Base-by-base conservation (phyloP, 345 rosid species). In the Aethionema arabicum region DNA sequence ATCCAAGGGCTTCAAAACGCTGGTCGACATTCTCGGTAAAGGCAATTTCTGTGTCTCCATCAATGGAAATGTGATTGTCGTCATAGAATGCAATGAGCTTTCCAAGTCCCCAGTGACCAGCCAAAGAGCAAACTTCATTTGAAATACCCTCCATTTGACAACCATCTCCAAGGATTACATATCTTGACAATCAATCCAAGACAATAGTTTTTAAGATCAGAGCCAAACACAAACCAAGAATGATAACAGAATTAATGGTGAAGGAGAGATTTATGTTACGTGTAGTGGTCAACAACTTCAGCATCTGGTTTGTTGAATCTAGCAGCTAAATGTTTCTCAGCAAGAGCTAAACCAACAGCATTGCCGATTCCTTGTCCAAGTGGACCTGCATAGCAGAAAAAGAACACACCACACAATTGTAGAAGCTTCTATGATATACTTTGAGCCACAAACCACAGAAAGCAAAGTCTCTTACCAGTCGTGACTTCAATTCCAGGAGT, bases 401-500 rank as follows among this genome's bases (percentile, higher is more conserved):
- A 53, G 30, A 42, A 72, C 21, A 61, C 11, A 58, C 15, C 14
- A 65, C 54, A 70, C 4, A 44, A 35, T 3, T 11, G 45, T 4
- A 16, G 0, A 56, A 49, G 42, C 47, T 56, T n/a, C 12, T 10
- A 4, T 13, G 7, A 29, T 37, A 33, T 16, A 40, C 67, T 51
- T 21, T 8, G 14, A 59, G 13, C 35, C 46, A 51, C 15, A 47
- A 52, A 29, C 30, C 4, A 65, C 37, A 63, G 11, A 51, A 51
- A 31, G 32, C 35, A 59, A 48, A 56, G 41, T 52, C 44, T 21
- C 79, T 59, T 59, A 95, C 99, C 99, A 74, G 99, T 95, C 8
- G 99, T 95, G 63, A 95, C 99, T 79, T 95, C 99, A 67, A 90
- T 74, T 12, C 99, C 99, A 30, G 96, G 98, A 42, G 99, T 95